Conservation (phyloP, 495 filamentous ascomycete genomes). For the Mytilinidion resinicola region DNA sequence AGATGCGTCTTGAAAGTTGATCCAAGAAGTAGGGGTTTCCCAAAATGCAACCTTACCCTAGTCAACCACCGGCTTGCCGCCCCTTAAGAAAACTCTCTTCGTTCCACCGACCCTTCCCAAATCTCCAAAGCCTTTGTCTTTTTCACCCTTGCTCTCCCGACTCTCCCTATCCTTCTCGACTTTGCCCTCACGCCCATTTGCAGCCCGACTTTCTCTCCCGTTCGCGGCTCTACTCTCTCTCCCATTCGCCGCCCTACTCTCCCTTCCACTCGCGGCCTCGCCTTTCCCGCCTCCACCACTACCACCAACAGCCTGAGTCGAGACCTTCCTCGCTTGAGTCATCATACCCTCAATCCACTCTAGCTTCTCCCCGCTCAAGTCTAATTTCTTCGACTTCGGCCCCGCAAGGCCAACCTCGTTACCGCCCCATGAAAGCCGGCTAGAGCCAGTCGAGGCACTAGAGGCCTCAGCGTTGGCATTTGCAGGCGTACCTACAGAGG, state of each 20-base stretch:
- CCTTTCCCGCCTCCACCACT: neutral
- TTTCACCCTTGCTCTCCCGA: conserved; percentile 1
- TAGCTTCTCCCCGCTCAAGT: conserved; percentile 57
- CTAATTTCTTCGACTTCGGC: conserved; percentile 50
- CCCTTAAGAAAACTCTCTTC: conserved; percentile 30
- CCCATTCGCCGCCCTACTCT: neutral
- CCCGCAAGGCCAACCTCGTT: conserved; percentile 61
- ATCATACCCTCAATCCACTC: conserved; percentile 71
- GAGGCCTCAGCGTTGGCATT: conserved; percentile 12
- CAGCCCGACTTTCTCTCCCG: neutral
- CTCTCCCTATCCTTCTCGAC: neutral
- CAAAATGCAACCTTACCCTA: neutral
- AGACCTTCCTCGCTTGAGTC: conserved; percentile 40
- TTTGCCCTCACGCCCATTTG: neutral
- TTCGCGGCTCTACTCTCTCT: conserved; percentile 2
- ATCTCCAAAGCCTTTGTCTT: conserved; percentile 21
- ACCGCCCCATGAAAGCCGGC: conserved; percentile 47
- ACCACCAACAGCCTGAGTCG: neutral
- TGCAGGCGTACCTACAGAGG: neutral
- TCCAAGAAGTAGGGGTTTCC: too few relatives aligned
- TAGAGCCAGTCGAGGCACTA: conserved; percentile 41
- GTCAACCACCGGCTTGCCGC: neutral
- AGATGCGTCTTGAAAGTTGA: too few relatives aligned
- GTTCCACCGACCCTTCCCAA: conserved; percentile 34
- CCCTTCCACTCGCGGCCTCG: neutral